Base-by-base conservation (phyloP, 2,329 filamentous ascomycete genomes). In the Aureobasidium subglaciale region DNA sequence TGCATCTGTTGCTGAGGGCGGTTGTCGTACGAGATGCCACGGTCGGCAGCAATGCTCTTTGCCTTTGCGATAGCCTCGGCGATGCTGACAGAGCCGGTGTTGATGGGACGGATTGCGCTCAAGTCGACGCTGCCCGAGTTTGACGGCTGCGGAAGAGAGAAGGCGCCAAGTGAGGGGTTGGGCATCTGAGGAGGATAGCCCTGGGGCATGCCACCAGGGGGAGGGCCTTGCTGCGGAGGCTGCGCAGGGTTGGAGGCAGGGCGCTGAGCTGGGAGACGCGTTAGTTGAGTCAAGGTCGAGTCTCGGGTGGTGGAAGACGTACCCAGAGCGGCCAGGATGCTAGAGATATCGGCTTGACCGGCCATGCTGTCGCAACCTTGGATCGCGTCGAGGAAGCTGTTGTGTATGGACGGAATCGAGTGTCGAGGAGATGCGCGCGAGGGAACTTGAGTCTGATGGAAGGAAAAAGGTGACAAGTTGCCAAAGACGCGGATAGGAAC, bases 11-110 rank as follows among this genome's bases (percentile, higher is more conserved):
- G 30, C 48, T 52, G 62, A 34, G 32, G 34, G 18, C 67, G 66
- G 64, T 65, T 62, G 64, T 64, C 53, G 37, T 56, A 76, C 20
- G 70, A 63, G 48, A 90, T 76, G 59, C 88, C 88, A 67, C 89
- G 88, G 68, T 92, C 86, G 27, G 87, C 84, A 37, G 90, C 88
- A 69, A 88, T 88, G 38, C 85, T 87, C 68, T 88, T 87, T 43
- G 89, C 90, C 68, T 90, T 89, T 35, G 90, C 88, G 63, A 95
- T 85, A 46, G 89, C 87, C 69, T 95, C 89, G 57, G 86, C 82
- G 61, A 95, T 85, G 70, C 85, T 92, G 63, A 95, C 85, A 18
- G 86, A 89, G 57, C 90, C 90, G 27, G 87, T 88, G 67, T 81
- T 89, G 55, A 86, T 80, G 4, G 90, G 89, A 64, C 87, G 87